These are phyloP conservation scores for Venturiaceae sp. DNA, from an alignment of 2,329 filamentous ascomycete genomes.

Conservation along the genomic window DNA sequence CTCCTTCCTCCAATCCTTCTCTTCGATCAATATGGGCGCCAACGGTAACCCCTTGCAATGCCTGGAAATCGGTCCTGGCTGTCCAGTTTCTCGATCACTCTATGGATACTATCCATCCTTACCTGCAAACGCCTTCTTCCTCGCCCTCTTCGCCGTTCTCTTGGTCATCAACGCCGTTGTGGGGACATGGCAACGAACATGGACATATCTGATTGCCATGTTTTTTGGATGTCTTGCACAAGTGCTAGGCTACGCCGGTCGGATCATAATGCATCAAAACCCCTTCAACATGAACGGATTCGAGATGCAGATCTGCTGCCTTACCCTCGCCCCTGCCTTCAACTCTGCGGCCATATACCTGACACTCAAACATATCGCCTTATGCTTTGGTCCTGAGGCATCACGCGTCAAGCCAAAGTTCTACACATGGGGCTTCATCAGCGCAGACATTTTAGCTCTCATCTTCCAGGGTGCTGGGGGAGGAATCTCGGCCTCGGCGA, in stretches of 20 bases:
- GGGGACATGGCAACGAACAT: conserved; percentile 22
- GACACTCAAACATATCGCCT: conserved; percentile 50
- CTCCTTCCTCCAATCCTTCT: neutral
- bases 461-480: conserved; percentile 51
- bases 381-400: conserved; percentile 37
- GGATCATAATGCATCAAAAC: conserved; percentile 41
- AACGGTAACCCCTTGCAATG: neutral
- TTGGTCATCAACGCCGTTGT: conserved; percentile 23
- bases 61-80: conserved; percentile 35
- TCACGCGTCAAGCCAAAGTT: conserved; percentile 43
- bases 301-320: conserved; percentile 49
- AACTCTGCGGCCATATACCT: conserved; percentile 56
- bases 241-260: conserved; percentile 30
- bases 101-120: conserved; percentile 30
- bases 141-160: conserved; percentile 25
- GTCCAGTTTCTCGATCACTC: conserved; percentile 24
- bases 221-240: conserved; percentile 31
- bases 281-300: conserved; percentile 47
- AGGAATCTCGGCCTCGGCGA: conserved; percentile 41
- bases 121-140: conserved; percentile 28
- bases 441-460: conserved; percentile 48
- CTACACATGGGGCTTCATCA: conserved; percentile 50
- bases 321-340: conserved; percentile 49
- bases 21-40: neutral
- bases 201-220: conserved; percentile 31